Evolutionary conservation across 495 filamentous ascomycete genomes (phyloP), one percentile per base, ranked within the genome.

Genomic region (Monascus purpureus): DNA sequence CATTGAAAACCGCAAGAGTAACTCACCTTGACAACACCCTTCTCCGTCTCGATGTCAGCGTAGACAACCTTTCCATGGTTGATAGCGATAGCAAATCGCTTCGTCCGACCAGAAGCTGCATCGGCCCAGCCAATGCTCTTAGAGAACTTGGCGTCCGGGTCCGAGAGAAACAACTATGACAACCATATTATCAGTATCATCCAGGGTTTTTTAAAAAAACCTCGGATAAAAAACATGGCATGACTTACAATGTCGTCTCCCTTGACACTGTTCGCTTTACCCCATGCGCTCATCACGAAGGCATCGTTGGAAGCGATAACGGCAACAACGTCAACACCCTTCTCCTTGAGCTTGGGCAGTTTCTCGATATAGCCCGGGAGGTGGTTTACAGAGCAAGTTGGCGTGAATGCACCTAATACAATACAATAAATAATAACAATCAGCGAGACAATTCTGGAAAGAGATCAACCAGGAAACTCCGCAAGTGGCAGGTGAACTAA

Each of bases 371-470:
- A 94, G 22, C 79, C 78, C 6, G 84, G 80, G 31, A 96, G 57
- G 58, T 96, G 87, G 45, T 68, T 69, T 35, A 75, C 77, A 28
- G 82, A 80, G 69, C 88, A 96, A 41, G 80, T 81, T 4, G 88
- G 88, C 15, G 88, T 96, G 72, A 96, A 96, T 28, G 88, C 88
- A 28, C 86, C 73, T 74, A n/a, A n/a, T n/a, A n/a, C n/a, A n/a
- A n/a, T n/a, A n/a, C n/a, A n/a, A n/a, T n/a, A n/a, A n/a, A n/a
- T n/a, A n/a, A n/a, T n/a, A n/a, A n/a, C n/a, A n/a, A n/a, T n/a
- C n/a, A n/a, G n/a, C n/a, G n/a, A n/a, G 23, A 9, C 25, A 2
- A 24, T 15, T 5, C 28, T 38, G 8, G 23, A 14, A 29, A 11
- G 5, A 17, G 7, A 13, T 35, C 20, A 22, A 9, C 20, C 20